Base-by-base conservation (phyloP, 768 basidiomycete species). In the Leccinum pellstonianum region DNA sequence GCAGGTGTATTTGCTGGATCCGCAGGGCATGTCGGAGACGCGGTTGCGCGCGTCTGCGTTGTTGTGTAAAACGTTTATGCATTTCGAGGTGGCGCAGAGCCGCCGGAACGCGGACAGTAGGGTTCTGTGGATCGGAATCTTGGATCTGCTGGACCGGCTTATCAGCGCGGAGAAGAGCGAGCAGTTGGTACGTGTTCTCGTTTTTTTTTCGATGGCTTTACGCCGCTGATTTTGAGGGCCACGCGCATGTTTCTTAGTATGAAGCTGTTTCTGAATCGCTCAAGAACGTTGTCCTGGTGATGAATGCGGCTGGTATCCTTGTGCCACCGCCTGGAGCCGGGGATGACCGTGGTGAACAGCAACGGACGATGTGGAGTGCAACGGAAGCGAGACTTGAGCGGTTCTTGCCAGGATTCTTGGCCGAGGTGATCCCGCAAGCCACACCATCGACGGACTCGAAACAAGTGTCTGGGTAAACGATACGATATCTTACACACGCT, bases 201-300 rank as follows among this genome's bases (percentile, higher is more conserved):
- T 12, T 46, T 35, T 35, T 14, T 11, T 19, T 46, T 41, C 53
- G n/a, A 57, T n/a, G 21, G 12, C 19, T 10, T 33, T 14, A 49
- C 37, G 37, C 41, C 43, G 37, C 33, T 65, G 57, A 73, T 48
- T 7, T 33, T 8, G 33, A 7, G 21, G 35, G 2, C 11, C 43
- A 46, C 17, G 15, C 15, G 8, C 17, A 10, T 3, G 17, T 60
- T 1, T 66, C 1, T 3, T 3, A 98, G 96, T 88, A 88, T 71
- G 97, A 99, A 72, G 96, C 96, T 0, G 83, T 97, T 19, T 94
- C 93, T 1, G 97, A 99, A 75, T 95, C 95, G 1, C 81, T 99
- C 66, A 98, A 98, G 77, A 98, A 98, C 68, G 91, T 96, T 52
- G 77, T 99, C 15, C 82, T 98, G 52, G 96, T 99, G 52, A 95